Evolutionary conservation across 2,329 filamentous ascomycete genomes (phyloP), one percentile per base, ranked within the genome.

Genomic region (Coleophoma crateriformis): DNA sequence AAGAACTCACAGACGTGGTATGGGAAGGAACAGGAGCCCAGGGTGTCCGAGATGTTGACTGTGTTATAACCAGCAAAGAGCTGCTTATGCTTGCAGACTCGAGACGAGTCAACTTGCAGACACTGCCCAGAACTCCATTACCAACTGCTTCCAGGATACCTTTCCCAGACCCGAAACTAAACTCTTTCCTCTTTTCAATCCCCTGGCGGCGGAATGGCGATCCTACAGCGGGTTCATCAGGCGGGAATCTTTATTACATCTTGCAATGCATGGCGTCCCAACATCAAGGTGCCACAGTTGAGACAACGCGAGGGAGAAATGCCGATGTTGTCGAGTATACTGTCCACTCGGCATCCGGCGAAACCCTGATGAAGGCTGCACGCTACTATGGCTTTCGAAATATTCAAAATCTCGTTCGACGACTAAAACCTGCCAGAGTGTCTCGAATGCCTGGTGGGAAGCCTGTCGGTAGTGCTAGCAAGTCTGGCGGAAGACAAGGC

Each of bases 341-440:
- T 2, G 77, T 96, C 19, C 69, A 79, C 1, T 78, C 80, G 13
- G 72, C 70, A 46, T 64, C 73, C 3, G 78, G 78, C 10, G 71
- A 82, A 54, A 69, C 76, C 3, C 67, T 95, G 2, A 83, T 95
- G 71, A 88, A 82, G 64, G 87, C 89, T 17, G 92, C 92, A 4
- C 84, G 94, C 46, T 99, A 92, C 68, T 99, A 99, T 66, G 94
- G 94, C 6, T 99, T 99, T 75, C 81, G 94, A 47, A 99, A 99
- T 64, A 99, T 99, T 54, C 94, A 97, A 67, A 99, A 99, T 63
- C 80, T 99, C 5, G 94, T 99, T 14, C 84, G 94, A n/a, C 84
- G 86, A 53, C 71, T 99, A 44, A 95, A 95, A 66, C 94, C 94
- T 0, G 81, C 86, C 1, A 84, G 81, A 50, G 75, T 80, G 6